Conservation (phyloP, 345 rosid species). For the Fremontodendron californicum region DNA sequence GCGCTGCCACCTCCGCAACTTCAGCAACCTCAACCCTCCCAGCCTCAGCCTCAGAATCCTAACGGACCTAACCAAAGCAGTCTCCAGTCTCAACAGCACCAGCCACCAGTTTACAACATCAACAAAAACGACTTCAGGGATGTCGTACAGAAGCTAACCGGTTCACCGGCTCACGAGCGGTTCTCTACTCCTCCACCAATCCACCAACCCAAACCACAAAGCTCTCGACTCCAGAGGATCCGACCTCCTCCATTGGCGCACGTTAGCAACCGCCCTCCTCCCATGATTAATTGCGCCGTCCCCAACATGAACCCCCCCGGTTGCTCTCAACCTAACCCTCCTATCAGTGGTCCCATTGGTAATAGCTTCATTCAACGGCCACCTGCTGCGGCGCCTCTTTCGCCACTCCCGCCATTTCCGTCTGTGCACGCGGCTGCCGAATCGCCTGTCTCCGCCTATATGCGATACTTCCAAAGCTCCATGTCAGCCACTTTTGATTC, state of each 20-base stretch:
- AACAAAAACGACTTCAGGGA: constrained; percentile 88
- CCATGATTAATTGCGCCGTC: constrained; percentile 35
- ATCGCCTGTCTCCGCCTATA: constrained; percentile 66
- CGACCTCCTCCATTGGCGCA: constrained; percentile 89
- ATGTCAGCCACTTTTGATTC: constrained; percentile 39
- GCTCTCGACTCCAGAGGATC: constrained; percentile 84
- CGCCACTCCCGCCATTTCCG: constrained; percentile 66
- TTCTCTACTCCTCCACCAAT: constrained; percentile 69
- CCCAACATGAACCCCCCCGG: constrained; percentile 24
- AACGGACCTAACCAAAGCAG: constrained; percentile 17
- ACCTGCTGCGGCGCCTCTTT: constrained; percentile 39
- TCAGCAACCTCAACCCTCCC: constrained; percentile 23
- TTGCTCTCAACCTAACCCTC: constrained; percentile 1
- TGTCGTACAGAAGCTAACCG: constrained; percentile 93
- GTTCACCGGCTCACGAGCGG: constrained; percentile 83
- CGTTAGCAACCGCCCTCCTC: constrained; percentile 64
- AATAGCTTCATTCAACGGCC: constrained; percentile 33
- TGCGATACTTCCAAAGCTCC: constrained; percentile 69
- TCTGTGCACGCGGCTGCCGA: constrained; percentile 67
- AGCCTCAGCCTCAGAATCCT: constrained; percentile 18
- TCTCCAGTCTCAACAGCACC: constrained; percentile 47
- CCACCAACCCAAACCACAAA: constrained; percentile 65
- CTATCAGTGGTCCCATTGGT: constrained; percentile 2
- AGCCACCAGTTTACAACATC: constrained; percentile 92
- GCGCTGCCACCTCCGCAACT: constrained; percentile 24